These are phyloP conservation scores for Axilococcus clingmanii DNA, from an alignment of 139 green algal species.

Conservation along the genomic window DNA sequence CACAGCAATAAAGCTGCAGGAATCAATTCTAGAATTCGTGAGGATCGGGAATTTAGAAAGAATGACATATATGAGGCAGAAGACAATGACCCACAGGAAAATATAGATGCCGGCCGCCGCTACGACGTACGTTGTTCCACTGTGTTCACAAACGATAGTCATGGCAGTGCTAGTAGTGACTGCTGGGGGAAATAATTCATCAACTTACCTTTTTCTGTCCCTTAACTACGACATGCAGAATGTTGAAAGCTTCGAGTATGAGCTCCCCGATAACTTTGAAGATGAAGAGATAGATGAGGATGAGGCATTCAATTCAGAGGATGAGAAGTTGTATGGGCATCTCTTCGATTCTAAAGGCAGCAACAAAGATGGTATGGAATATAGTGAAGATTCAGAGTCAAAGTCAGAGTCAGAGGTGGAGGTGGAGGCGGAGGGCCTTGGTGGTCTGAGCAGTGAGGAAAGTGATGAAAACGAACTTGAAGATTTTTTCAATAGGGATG, in stretches of 20 bases:
- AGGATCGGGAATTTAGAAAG: not conserved
- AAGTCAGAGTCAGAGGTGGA: slow-evolving; percentile 11
- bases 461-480: not conserved
- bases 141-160: not conserved
- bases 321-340: slow-evolving; percentile 66
- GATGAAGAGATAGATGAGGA: slow-evolving; percentile 97
- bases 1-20: no score
- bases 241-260: slow-evolving; percentile 84
- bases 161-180: not conserved
- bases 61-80: slow-evolving; percentile 54
- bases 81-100: slow-evolving; percentile 43
- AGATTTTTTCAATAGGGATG: not conserved
- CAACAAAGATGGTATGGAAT: slow-evolving; percentile 26
- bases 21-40: no score
- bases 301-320: slow-evolving; percentile 75
- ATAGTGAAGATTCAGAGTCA: slow-evolving; percentile 4
- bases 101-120: slow-evolving; percentile 24
- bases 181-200: not conserved
- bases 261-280: slow-evolving; percentile 79
- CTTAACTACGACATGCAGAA: slow-evolving; percentile 30
- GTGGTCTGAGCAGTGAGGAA: not conserved
- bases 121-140: not conserved
- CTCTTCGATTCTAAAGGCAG: slow-evolving; percentile 38
- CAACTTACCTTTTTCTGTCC: not conserved
- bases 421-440: not conserved